Evolutionary conservation across 257 asterid species (phyloP).

Genomic region (Paraleonurus japonicus): DNA sequence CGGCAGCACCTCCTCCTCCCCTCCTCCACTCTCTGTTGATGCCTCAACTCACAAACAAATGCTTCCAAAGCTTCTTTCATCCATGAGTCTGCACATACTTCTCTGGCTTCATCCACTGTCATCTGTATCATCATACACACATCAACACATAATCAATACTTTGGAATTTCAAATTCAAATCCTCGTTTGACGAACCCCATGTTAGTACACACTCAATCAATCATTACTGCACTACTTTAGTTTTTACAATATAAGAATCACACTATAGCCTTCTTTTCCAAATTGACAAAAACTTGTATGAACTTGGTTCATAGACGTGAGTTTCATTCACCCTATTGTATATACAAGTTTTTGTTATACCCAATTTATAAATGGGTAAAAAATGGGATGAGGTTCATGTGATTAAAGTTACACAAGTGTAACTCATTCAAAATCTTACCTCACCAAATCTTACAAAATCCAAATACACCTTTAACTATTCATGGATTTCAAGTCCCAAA

Average conservation of each 20-base stretch:
- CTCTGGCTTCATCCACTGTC: conserved; percentile 67
- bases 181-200: not conserved
- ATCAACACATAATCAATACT: not conserved
- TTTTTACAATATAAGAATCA: too few species aligned
- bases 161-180: not conserved
- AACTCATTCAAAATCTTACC: too few species aligned
- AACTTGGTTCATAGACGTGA: too few species aligned
- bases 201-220: not conserved
- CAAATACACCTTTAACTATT: not conserved
- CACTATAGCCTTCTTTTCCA: not conserved
- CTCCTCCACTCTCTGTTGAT: conserved; percentile 22
- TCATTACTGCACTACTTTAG: too few species aligned
- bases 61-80: conserved; percentile 83
- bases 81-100: conserved; percentile 61
- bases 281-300: too few species aligned
- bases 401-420: too few species aligned
- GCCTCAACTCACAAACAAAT: conserved; percentile 39
- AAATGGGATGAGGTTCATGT: too few species aligned
- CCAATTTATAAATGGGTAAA: too few species aligned
- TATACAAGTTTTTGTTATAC: too few species aligned
- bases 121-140: conserved; percentile 40
- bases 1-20: conserved; percentile 31
- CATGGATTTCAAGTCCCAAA: not conserved
- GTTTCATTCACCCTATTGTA: too few species aligned
- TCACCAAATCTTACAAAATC: not conserved